Evolutionary conservation across 2,329 filamentous ascomycete species (phyloP).

Genomic region (Claviceps pazoutovae): DNA sequence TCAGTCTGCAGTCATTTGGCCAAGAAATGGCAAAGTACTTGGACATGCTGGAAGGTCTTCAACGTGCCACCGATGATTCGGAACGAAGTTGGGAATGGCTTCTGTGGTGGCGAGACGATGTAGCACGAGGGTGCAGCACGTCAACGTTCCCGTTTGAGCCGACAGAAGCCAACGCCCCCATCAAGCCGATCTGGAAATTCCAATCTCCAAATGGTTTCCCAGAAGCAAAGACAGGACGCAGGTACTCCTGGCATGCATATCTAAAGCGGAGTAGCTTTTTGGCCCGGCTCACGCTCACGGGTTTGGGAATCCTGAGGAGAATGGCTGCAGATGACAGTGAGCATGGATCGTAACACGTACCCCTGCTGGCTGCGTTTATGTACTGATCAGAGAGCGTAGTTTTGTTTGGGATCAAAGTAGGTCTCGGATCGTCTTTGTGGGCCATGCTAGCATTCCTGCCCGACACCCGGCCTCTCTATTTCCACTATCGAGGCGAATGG

Average conservation of each 20-base stretch:
- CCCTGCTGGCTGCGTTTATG: no score
- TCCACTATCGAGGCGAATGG: conserved; percentile 84
- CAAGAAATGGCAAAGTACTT: conserved; percentile 73
- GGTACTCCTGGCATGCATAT: conserved; percentile 34
- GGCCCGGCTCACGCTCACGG: conserved; percentile 24
- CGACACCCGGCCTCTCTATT: conserved; percentile 59
- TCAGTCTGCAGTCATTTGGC: conserved; percentile 72
- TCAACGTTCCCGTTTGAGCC: conserved; percentile 11
- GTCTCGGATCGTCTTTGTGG: conserved; percentile 70
- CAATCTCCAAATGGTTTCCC: conserved; percentile 36
- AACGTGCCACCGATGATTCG: conserved; percentile 48
- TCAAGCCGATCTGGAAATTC: conserved; percentile 30
- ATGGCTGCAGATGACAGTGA: conserved; percentile 35
- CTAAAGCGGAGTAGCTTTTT: conserved; percentile 26
- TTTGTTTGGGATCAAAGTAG: conserved; percentile 75
- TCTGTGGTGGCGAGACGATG: conserved; percentile 46
- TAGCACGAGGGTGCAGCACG: conserved; percentile 2
- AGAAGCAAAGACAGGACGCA: conserved; percentile 29
- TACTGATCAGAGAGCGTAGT: conserved; percentile 17
- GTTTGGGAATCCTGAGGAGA: conserved; percentile 28
- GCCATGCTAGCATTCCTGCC: conserved; percentile 70
- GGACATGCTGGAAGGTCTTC: conserved; percentile 66
- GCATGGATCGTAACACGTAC: conserved; percentile 2
- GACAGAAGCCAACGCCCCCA: conserved; percentile 22
- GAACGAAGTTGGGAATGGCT: conserved; percentile 64